These are phyloP conservation scores for Pseudogymnoascus sp. DNA, from an alignment of 2,329 filamentous ascomycete species.

Conservation along the genomic window DNA sequence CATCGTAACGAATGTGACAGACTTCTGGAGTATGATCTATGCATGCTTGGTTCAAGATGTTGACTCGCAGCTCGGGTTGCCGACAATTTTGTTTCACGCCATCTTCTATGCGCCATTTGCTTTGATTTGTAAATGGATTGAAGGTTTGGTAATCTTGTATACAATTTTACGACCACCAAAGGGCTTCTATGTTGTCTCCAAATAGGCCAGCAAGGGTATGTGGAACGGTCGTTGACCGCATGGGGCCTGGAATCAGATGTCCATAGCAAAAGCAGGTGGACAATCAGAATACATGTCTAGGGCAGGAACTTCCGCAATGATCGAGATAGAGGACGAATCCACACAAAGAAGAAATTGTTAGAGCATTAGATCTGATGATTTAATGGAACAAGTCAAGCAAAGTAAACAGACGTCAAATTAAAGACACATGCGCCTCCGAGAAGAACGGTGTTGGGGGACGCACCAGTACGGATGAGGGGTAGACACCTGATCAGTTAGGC, in stretches of 20 bases:
- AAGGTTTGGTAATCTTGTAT: neutral
- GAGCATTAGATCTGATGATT: neutral
- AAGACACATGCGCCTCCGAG: neutral
- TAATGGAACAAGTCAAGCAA: neutral
- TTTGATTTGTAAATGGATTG: neutral
- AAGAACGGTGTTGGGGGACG: neutral
- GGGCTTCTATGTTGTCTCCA: neutral
- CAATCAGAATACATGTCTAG: neutral
- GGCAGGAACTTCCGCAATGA: neutral
- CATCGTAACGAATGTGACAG: neutral
- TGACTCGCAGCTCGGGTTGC: neutral
- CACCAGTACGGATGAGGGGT: too few species aligned
- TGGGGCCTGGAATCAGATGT: neutral
- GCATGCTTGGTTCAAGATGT: neutral
- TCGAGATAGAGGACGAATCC: neutral
- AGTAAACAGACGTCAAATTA: neutral
- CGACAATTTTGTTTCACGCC: neutral
- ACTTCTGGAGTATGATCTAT: neutral
- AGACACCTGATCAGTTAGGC: neutral
- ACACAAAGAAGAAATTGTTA: neutral
- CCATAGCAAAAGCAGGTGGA: neutral
- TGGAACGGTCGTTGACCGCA: neutral
- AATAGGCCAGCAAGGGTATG: neutral
- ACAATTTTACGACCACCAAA: neutral
- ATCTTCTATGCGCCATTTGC: neutral